phyloP scores from a whole-genome alignment of 23 red algal species.

The Cyanidioschyzon merolae region DNA sequence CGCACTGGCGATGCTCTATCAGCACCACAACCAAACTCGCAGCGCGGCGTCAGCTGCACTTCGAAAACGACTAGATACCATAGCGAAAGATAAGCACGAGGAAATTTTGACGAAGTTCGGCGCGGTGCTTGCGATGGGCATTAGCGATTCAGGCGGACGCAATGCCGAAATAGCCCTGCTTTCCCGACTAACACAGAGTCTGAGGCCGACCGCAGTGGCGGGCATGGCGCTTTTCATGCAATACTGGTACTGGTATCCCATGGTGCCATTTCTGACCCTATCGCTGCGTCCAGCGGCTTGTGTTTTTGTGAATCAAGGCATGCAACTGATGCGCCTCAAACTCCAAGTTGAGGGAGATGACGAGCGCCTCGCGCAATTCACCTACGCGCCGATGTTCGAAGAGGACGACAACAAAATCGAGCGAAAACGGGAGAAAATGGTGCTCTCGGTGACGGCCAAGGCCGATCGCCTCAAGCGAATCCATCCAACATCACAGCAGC shows the following conservation, averaged over 20 bases:
- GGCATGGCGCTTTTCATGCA: constrained; percentile 89
- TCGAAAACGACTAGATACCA: constrained; percentile 67
- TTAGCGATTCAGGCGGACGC: constrained; percentile 76
- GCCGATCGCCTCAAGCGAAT: neutral
- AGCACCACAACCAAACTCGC: constrained; percentile 75
- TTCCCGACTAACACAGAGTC: constrained; percentile 29
- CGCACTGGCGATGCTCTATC: constrained; percentile 62
- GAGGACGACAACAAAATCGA: neutral
- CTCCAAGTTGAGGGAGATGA: neutral
- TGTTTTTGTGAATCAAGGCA: constrained; percentile 45
- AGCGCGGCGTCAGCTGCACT: constrained; percentile 36
- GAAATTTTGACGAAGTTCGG: constrained; percentile 89
- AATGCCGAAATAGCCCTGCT: constrained; percentile 64
- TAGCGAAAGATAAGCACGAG: constrained; percentile 51
- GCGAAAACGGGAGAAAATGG: neutral
- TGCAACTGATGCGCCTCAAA: constrained; percentile 35
- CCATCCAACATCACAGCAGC: neutral
- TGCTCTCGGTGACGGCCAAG: constrained; percentile 11
- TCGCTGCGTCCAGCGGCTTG: constrained; percentile 56
- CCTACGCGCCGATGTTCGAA: constrained; percentile 12
- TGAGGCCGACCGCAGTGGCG: constrained; percentile 64
- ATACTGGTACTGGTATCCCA: constrained; percentile 96
- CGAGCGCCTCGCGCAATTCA: neutral
- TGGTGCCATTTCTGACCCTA: constrained; percentile 71
- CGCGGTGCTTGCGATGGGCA: constrained; percentile 64